Conservation (phyloP, 306 rosid genomes). For the Gynostemma pentaphyllum region DNA sequence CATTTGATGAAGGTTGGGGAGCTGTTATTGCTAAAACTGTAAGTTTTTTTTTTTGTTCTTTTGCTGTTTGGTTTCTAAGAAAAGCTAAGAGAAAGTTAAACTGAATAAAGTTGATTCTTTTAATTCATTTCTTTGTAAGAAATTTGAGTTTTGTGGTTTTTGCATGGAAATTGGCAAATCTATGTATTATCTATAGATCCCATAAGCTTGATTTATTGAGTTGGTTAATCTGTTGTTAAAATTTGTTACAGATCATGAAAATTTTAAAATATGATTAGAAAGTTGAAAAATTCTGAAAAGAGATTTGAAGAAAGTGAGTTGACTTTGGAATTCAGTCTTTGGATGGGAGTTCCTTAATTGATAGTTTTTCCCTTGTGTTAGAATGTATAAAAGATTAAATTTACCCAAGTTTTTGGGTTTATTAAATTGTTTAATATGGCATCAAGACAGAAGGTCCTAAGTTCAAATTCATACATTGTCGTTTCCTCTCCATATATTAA, state of each 20-base stretch:
- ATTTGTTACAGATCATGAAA: background rate
- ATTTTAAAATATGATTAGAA: background rate
- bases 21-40: constrained; percentile 98
- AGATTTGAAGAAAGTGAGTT: background rate
- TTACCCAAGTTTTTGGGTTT: no score
- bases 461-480: no score
- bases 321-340: background rate
- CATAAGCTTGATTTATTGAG: background rate
- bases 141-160: background rate
- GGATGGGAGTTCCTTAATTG: background rate
- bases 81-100: background rate
- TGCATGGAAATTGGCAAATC: background rate
- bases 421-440: no score
- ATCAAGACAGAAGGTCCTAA: no score
- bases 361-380: no score
- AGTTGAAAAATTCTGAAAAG: background rate
- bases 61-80: constrained; percentile 9
- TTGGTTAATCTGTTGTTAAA: background rate
- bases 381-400: no score
- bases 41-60: constrained; percentile 12
- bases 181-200: background rate
- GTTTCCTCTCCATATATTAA: no score
- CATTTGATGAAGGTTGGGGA: constrained; percentile 99
- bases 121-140: background rate
- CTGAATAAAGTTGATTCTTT: background rate